Percentiles rank a stretch among this genome's conserved stretches.
phyloP scores from a whole-genome alignment of 805 yeast genomes.

The Ogataea nonfermentans region DNA sequence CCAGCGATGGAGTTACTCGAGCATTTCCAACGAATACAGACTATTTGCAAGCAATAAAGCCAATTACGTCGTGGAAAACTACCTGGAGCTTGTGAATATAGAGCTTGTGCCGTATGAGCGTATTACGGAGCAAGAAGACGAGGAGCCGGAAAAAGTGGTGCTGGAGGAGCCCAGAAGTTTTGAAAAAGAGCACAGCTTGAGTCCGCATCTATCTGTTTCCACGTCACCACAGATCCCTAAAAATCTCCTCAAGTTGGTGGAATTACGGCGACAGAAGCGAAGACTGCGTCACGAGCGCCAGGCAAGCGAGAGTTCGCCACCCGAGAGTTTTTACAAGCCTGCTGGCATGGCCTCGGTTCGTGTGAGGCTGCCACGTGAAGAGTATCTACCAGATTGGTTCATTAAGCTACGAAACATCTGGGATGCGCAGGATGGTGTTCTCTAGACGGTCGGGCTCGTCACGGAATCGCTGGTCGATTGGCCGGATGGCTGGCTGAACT shows the following conservation, averaged over 20 bases:
- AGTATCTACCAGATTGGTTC: slow-evolving; percentile 76
- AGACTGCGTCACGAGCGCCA: slow-evolving; percentile 14
- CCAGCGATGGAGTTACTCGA: slow-evolving; percentile 86
- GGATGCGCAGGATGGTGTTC: slow-evolving; percentile 41
- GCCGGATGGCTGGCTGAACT: too few relatives aligned
- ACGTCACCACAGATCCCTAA: slow-evolving; percentile 72
- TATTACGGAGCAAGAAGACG: slow-evolving; percentile 9
- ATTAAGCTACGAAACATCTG: slow-evolving; percentile 58
- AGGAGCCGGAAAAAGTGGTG: slow-evolving; percentile 6
- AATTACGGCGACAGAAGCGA: slow-evolving; percentile 42
- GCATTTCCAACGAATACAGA: slow-evolving; percentile 82
- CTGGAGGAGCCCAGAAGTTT: slow-evolving; percentile 3
- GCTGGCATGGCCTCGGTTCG: slow-evolving; percentile 11
- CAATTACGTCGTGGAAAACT: slow-evolving; percentile 78
- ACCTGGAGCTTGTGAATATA: slow-evolving; percentile 68
- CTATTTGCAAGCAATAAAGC: slow-evolving; percentile 65
- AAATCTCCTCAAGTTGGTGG: slow-evolving; percentile 54
- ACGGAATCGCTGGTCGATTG: too few relatives aligned
- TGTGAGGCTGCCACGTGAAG: slow-evolving; percentile 55
- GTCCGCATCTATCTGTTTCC: slow-evolving; percentile 42
- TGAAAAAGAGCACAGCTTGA: slow-evolving; percentile 7
- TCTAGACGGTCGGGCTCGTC: too few relatives aligned
- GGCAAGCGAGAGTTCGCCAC: slow-evolving; percentile 8
- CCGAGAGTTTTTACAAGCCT: slow-evolving; percentile 33
- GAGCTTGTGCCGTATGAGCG: slow-evolving; percentile 45